Percentiles rank a stretch among this genome's conserved stretches.
These are phyloP conservation scores for Barnettozyma vustinii DNA, from an alignment of 805 yeast genomes.

Conservation along the genomic window DNA sequence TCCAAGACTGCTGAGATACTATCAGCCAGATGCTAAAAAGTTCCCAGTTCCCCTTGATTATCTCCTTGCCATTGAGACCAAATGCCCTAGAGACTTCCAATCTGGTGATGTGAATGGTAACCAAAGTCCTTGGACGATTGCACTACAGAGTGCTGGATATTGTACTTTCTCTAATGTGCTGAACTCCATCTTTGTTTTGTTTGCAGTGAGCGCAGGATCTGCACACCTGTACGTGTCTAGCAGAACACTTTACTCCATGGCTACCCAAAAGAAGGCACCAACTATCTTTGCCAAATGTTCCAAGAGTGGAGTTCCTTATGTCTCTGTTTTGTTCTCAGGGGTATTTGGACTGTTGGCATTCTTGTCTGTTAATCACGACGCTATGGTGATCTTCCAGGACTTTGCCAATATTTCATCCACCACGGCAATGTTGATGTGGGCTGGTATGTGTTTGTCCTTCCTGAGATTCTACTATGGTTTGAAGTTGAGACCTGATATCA, in stretches of 20 bases:
- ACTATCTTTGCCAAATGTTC: constrained; percentile 52
- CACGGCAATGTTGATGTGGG: constrained; percentile 76
- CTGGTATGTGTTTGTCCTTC: constrained; percentile 61
- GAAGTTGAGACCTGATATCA: constrained; percentile 55
- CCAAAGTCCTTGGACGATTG: constrained; percentile 57
- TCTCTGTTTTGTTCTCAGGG: constrained; percentile 59
- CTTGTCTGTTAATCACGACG: constrained; percentile 49
- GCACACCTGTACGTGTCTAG: constrained; percentile 53
- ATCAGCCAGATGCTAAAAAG: constrained; percentile 16
- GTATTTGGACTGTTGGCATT: constrained; percentile 56
- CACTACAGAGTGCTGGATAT: constrained; percentile 46
- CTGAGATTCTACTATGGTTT: constrained; percentile 61
- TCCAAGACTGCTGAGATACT: constrained; percentile 60
- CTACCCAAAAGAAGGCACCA: constrained; percentile 56
- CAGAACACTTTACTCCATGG: constrained; percentile 48
- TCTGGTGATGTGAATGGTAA: constrained; percentile 25
- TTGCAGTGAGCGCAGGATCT: constrained; percentile 50
- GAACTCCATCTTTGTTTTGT: constrained; percentile 46
- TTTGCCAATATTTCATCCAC: constrained; percentile 65
- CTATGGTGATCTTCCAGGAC: constrained; percentile 61
- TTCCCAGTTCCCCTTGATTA: constrained; percentile 5
- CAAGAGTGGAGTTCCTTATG: constrained; percentile 63
- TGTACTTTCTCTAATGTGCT: constrained; percentile 43
- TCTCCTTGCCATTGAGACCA: constrained; percentile 5
- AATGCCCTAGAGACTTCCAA: constrained; percentile 5